Evolutionary conservation across 208 protist species (phyloP).

Genomic region (Lotmaria passim): DNA sequence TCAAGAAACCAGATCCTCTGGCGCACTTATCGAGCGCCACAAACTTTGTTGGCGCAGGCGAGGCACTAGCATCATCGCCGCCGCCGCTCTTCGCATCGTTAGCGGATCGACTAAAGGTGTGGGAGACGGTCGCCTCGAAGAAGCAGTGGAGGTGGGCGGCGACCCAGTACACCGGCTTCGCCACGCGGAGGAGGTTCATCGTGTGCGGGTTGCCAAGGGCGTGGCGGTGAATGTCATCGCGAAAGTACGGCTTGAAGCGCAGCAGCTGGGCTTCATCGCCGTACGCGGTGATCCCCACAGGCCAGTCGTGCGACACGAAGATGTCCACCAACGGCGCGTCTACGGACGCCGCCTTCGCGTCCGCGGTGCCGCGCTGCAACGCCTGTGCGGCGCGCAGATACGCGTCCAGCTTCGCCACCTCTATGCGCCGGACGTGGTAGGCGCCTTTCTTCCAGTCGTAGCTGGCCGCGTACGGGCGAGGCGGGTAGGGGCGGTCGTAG

Average conservation of each 20-base stretch:
- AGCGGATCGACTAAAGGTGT: slow-evolving; percentile 10
- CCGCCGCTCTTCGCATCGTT: neutral
- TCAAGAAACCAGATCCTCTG: slow-evolving; percentile 75
- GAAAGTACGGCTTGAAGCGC: slow-evolving; percentile 87
- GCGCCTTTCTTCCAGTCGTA: slow-evolving; percentile 64
- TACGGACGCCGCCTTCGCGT: neutral
- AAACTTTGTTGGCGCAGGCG: slow-evolving; percentile 43
- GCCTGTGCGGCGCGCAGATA: slow-evolving; percentile 38
- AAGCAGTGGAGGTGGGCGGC: slow-evolving; percentile 89
- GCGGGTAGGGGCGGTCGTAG: slow-evolving; percentile 77
- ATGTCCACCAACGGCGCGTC: slow-evolving; percentile 57
- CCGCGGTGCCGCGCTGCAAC: slow-evolving; percentile 4
- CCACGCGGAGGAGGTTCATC: slow-evolving; percentile 59
- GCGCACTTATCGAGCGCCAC: slow-evolving; percentile 91
- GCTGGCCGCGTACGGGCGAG: slow-evolving; percentile 65
- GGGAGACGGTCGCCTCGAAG: slow-evolving; percentile 78
- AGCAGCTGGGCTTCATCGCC: slow-evolving; percentile 81
- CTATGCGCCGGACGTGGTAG: slow-evolving; percentile 88
- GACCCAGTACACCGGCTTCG: slow-evolving; percentile 80
- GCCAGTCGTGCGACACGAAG: slow-evolving; percentile 93
- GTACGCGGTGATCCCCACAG: slow-evolving; percentile 84
- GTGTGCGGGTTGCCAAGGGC: slow-evolving; percentile 88
- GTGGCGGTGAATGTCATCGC: slow-evolving; percentile 76
- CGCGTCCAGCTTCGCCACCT: slow-evolving; percentile 82
- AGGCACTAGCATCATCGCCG: too few relatives aligned